Percentiles rank a stretch among this genome's conserved stretches.
Evolutionary conservation across 1,284 basidiomycete genomes (phyloP).

Genomic region (Serendipita sp.): DNA sequence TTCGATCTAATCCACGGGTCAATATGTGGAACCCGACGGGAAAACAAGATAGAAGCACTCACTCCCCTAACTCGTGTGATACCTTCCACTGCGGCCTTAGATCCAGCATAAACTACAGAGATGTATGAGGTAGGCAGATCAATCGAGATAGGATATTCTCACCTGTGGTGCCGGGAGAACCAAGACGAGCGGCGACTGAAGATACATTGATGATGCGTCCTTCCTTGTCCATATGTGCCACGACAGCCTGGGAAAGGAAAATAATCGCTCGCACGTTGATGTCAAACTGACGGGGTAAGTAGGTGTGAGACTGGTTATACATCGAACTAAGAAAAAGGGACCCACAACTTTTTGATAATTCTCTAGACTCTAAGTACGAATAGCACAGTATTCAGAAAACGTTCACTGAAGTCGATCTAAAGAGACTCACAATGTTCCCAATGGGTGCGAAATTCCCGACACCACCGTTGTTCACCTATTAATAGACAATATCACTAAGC

Average conservation of each 20-base stretch:
- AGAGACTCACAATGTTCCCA: neutral
- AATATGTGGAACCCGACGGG: too few species aligned
- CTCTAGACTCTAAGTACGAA: neutral
- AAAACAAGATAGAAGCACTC: too few species aligned
- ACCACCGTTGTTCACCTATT: neutral
- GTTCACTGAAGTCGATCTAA: too few species aligned
- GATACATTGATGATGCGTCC: constrained; percentile 41
- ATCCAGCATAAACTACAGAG: constrained; percentile 29
- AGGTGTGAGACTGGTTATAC: constrained; percentile 16
- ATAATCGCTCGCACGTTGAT: constrained; percentile 44
- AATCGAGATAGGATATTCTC: too few species aligned
- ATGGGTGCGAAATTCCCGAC: constrained; percentile 3
- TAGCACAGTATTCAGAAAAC: too few species aligned
- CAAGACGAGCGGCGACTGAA: constrained; percentile 30
- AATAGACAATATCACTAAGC: too few species aligned
- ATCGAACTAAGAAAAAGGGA: too few species aligned
- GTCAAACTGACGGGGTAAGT: constrained; percentile 29
- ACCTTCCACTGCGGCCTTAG: constrained; percentile 46
- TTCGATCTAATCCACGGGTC: constrained; percentile 24
- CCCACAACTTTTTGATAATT: neutral
- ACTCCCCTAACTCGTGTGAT: constrained; percentile 38
- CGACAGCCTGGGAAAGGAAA: constrained; percentile 37
- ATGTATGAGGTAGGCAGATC: too few species aligned
- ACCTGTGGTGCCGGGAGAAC: constrained; percentile 31
- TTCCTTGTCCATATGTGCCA: constrained; percentile 31